Evolutionary conservation across 495 filamentous ascomycete genomes (phyloP), one percentile per base, ranked within the genome.

Genomic region (Lentithecium fluviatile): DNA sequence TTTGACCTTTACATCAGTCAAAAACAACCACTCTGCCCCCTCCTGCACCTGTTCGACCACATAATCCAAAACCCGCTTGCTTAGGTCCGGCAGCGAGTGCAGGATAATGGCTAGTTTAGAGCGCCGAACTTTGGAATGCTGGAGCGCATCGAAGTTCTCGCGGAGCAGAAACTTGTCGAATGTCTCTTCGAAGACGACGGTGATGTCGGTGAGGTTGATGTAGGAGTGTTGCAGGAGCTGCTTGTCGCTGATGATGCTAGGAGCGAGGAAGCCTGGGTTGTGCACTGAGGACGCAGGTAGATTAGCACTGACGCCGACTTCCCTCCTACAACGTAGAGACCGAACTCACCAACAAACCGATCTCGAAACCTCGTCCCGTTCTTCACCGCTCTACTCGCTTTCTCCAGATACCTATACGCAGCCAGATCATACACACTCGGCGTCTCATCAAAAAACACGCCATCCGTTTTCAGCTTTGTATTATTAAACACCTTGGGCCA

Each of bases 381-480:
- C 52, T 68, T 71, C 51, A 71, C 71, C 3, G 60, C 61, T 38
- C 53, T 13, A 0, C 68, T 68, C 1, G 74, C 56, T 2, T 45
- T 47, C 12, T 71, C 59, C 69, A 77, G 66, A 43, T 77, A 77
- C 0, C 61, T 60, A 26, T 70, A 69, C 29, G 59, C 61, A 15
- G 40, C 56, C 0, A 52, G 20, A 13, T 66, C 52, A 55, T 74
- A 69, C n/a, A 56, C 66, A 36, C 52, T 65, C 17, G 65, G 65
- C 11, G 62, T 58, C 56, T 68, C 65, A 37, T 68, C 65, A n/a
- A 68, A 58, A 51, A 68, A 68, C 7, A 68, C 61, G 11, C 65
- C 65, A 20, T 65, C 52, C 6, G 58, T 42, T 50, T 29, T 51
- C 13, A 57, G 15, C 26, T 64, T 58, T 3, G 61, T 64, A 23